Conservation (phyloP, 257 asterid species). For the Euphrasia confusa region DNA sequence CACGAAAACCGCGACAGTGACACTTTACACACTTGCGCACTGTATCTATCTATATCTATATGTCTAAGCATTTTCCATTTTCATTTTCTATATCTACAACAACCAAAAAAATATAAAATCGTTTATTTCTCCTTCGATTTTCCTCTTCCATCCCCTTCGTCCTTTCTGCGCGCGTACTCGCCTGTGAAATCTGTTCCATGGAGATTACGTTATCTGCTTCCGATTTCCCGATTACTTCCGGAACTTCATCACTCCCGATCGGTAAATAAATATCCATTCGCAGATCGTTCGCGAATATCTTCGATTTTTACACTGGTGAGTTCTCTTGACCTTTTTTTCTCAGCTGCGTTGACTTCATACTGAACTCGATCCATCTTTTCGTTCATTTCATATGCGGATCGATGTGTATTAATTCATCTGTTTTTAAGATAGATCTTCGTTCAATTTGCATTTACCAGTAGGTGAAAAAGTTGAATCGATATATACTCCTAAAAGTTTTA, state of each 20-base stretch:
- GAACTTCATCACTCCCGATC: slow-evolving; percentile 19
- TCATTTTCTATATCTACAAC: slow-evolving; percentile 28
- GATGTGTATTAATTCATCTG: not conserved
- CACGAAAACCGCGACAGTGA: slow-evolving; percentile 26
- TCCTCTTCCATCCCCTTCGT: not conserved
- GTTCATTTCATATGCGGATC: not conserved
- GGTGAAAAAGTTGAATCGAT: not conserved
- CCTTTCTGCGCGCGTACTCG: slow-evolving; percentile 12
- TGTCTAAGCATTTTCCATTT: slow-evolving; percentile 20
- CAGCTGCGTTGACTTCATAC: slow-evolving; percentile 37
- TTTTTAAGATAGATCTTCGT: slow-evolving; percentile 12
- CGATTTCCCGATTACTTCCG: slow-evolving; percentile 2
- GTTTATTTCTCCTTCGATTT: no score
- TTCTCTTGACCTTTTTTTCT: not conserved
- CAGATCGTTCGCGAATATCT: slow-evolving; percentile 33
- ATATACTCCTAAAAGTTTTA: slow-evolving; percentile 4
- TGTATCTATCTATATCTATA: slow-evolving; percentile 16
- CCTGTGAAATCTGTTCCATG: slow-evolving; percentile 16
- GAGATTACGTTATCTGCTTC: not conserved
- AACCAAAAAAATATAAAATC: no score
- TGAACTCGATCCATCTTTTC: slow-evolving; percentile 22
- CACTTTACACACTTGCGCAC: slow-evolving; percentile 16
- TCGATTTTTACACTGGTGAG: slow-evolving; percentile 33
- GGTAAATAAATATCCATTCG: slow-evolving; percentile 22
- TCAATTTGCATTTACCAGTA: not conserved